Base-by-base conservation (phyloP, 2,329 filamentous ascomycete species). In the Trichocomaceae sp. region DNA sequence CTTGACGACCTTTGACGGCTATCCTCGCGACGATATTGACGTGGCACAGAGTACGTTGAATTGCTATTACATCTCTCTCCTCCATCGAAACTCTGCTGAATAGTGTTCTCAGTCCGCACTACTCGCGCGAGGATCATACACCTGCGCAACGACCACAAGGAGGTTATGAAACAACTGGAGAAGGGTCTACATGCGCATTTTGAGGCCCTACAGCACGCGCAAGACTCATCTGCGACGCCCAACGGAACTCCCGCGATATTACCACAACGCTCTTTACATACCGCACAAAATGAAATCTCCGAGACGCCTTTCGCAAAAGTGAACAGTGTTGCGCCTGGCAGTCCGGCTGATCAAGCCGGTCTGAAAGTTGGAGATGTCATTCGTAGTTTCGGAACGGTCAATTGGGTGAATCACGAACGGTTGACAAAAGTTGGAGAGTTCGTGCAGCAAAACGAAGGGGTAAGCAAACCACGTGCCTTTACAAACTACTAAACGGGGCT, bases 121-220 rank as follows among this genome's bases (percentile, higher is more conserved):
- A 96, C 91, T 37, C 82, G 93, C 71, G 83, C 91, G 26, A 85
- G 88, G 58, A 96, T 99, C 62, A 93, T 97, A 62, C 80, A 85
- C 62, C 79, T 97, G 39, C 85, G 88, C 60, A 97, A 96, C 67
- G 93, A 99, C 72, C 92, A 96, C 75, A 96, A 95, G 69, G 83
- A 85, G 39, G 75, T 96, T 44, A 96, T 97, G 90, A 74, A 75
- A 56, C 77, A 80, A 56, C 86, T 97, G 62, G 93, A 97, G 71
- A 85, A 85, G 65, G 84, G 85, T 47, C 80, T 99, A n/a, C 90
- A 97, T 67, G 85, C 87, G 61, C 87, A 93, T 67, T 96, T 97
- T 69, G 90, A 90, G n/a, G 83, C 75, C 58, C 69, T 88, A 44
- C 79, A 81, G 59, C 77, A 83, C 58, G 73, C 76, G 23, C 74